Percentiles rank a stretch among this genome's conserved stretches.
These are phyloP conservation scores for Neofusicoccum sp. DNA, from an alignment of 2,329 filamentous ascomycete genomes.

Conservation along the genomic window DNA sequence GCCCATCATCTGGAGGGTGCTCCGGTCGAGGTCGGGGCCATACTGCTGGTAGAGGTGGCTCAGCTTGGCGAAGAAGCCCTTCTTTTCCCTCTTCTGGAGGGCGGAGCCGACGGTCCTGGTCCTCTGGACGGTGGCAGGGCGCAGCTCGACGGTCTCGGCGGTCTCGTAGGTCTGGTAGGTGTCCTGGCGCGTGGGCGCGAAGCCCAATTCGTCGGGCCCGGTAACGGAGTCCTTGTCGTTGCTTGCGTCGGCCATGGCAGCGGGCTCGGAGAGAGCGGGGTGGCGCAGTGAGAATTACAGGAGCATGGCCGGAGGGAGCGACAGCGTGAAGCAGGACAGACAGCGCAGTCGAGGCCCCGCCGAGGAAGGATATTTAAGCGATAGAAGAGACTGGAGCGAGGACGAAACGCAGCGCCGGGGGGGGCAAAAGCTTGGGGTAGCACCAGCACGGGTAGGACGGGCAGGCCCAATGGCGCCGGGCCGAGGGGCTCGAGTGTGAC, in stretches of 20 bases:
- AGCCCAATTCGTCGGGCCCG: neutral
- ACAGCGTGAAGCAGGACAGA: no score
- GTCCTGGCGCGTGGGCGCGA: neutral
- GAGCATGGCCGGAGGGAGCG: neutral
- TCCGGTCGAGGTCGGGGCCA: slow-evolving; percentile 31
- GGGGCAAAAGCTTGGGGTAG: no score
- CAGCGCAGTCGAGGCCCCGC: no score
- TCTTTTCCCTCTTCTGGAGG: slow-evolving; percentile 3
- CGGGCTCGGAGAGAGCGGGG: neutral
- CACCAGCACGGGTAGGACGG: no score
- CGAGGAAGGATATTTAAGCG: neutral
- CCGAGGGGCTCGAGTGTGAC: no score
- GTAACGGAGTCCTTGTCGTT: neutral
- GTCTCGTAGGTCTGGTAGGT: slow-evolving; percentile 1
- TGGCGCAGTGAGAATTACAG: no score
- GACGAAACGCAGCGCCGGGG: neutral
- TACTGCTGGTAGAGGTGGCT: slow-evolving; percentile 28
- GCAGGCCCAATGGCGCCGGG: no score
- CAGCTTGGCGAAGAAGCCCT: neutral
- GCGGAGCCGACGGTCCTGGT: slow-evolving; percentile 7
- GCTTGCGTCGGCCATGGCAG: neutral
- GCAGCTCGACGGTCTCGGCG: neutral
- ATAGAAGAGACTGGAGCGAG: neutral
- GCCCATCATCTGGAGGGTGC: slow-evolving; percentile 39
- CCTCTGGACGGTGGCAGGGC: neutral